Evolutionary conservation across 116 monocot species (phyloP), one percentile per base, ranked within the genome.

Genomic region (Phalaenopsis hybrid): DNA sequence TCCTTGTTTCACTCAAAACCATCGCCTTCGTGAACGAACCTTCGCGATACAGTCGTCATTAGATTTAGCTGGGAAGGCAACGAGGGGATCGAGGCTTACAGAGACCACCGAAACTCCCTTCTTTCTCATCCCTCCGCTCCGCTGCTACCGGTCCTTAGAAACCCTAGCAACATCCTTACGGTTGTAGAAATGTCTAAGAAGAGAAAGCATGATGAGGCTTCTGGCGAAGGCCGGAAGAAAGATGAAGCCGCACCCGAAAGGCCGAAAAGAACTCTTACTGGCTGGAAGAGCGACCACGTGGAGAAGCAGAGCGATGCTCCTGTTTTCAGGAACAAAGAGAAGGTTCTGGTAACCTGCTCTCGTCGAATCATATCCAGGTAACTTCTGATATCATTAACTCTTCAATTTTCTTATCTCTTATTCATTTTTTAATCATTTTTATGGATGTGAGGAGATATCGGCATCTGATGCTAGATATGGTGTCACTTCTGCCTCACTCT

Each of bases 321-420:
- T 0, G 79, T 86, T 7, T 97, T 94, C 78, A 86, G 93, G 52
- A 97, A 94, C 88, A 90, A 88, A 78, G 97, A 97, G 91, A 97
- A 97, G 86, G 93, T 97, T 18, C 80, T 97, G 31, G 84, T 94
- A 31, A 94, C 90, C 51, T 97, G 97, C 84, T 97, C 95, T 10
- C 89, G 97, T 0, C 82, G 97, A 45, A 97, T 97, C 57, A 93
- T 77, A 6, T 94, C 78, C 48, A 94, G 96, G 96, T 97, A 11
- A 57, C 58, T 77, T 44, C 20, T 6, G 18, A 33, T 63, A 1
- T 76, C 31, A 15, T 45, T 43, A 15, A 69, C 67, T 8, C 23
- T 0, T 58, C 21, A 10, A 25, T 59, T 58, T 13, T 21, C 7
- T 67, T 34, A 15, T 63, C 78, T 63, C 48, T 49, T 77, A 16